A percentile compares a stretch with the other conserved stretches of the same genome.
Evolutionary conservation across 495 filamentous ascomycete species (phyloP).

Genomic region (Xylaria bambusicola): DNA sequence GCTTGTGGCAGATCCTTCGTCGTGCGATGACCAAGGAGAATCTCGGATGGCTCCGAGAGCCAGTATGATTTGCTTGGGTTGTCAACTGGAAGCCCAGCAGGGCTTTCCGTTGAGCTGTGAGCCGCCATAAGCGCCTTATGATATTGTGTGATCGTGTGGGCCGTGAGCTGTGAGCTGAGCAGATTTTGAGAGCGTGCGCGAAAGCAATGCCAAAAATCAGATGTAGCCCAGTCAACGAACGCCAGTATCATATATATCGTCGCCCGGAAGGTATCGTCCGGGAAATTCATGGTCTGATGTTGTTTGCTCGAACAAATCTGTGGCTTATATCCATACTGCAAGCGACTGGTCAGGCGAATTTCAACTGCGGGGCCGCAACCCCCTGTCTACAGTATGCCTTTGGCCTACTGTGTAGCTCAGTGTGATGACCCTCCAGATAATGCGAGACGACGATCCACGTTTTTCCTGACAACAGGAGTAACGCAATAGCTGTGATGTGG

Average conservation of each 20-base stretch:
- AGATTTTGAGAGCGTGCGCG: background rate
- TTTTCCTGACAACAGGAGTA: no score
- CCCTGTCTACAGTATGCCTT: no score
- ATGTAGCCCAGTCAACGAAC: background rate
- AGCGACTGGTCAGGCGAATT: background rate
- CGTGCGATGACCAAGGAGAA: constrained; percentile 61
- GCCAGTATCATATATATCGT: background rate
- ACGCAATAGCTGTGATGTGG: no score
- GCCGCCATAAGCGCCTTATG: background rate
- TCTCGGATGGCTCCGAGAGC: constrained; percentile 59
- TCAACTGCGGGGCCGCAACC: background rate
- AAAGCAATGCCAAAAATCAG: constrained; percentile 5
- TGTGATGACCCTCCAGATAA: no score
- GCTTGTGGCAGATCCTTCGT: constrained; percentile 60
- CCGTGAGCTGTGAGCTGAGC: background rate
- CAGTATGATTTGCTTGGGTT: constrained; percentile 71
- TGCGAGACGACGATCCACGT: no score
- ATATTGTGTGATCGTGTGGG: constrained; percentile 1
- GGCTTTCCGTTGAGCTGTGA: background rate
- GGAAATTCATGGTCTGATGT: background rate
- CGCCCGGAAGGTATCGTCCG: background rate
- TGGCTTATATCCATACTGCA: constrained; percentile 1
- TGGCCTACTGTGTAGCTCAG: no score
- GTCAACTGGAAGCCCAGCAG: constrained; percentile 49
- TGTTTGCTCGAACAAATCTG: background rate